Percentiles rank a stretch among this genome's conserved stretches.
These are phyloP conservation scores for Trichoderma gamsii DNA, from an alignment of 495 filamentous ascomycete genomes.

Conservation along the genomic window DNA sequence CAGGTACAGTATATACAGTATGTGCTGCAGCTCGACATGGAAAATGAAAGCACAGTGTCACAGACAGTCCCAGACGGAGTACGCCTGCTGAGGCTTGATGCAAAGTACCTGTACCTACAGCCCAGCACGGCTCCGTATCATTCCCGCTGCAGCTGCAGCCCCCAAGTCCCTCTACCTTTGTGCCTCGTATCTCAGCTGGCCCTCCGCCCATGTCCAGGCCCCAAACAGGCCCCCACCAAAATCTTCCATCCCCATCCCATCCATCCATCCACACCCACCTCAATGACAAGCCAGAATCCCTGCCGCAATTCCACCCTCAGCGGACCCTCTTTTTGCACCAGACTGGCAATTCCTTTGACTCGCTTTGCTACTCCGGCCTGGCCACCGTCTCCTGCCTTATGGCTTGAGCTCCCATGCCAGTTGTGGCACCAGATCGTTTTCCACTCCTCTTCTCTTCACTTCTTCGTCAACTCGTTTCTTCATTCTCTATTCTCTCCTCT, in stretches of 20 bases:
- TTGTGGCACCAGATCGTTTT: background rate
- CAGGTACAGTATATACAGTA: too few relatives aligned
- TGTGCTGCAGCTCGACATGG: background rate
- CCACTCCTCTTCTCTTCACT: background rate
- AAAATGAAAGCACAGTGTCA: background rate
- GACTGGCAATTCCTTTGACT: conserved; percentile 1
- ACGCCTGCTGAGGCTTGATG: background rate
- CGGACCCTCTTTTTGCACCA: conserved; percentile 3
- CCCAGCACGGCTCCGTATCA: background rate
- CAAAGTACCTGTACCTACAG: background rate
- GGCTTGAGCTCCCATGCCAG: background rate
- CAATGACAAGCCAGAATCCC: background rate
- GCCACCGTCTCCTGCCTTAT: background rate
- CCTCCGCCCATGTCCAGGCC: background rate
- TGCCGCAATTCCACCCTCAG: background rate
- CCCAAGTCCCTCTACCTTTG: background rate
- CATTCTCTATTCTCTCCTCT: background rate
- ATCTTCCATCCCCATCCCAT: background rate
- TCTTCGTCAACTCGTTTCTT: background rate
- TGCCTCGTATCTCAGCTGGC: background rate
- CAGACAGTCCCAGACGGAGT: background rate
- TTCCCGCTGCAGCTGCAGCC: background rate
- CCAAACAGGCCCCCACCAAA: conserved; percentile 2
- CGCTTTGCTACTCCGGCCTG: background rate
- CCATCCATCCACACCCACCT: background rate